phyloP scores from a whole-genome alignment of 345 rosid species.

The Durio zibethinus region DNA sequence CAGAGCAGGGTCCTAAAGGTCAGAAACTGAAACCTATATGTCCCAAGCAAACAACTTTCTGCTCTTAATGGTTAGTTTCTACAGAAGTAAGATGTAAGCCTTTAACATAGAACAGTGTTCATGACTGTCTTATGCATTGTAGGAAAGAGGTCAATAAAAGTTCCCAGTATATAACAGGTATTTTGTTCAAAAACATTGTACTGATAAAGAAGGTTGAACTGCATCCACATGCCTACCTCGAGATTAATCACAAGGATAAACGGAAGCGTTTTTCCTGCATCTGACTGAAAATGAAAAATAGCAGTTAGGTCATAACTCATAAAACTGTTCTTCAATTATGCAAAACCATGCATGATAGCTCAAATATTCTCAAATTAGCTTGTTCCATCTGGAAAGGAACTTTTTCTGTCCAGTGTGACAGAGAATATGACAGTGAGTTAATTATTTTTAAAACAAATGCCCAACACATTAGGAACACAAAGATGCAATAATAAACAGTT shows the following conservation, averaged over 20 bases:
- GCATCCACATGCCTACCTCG: constrained; percentile 52
- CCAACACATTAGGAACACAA: not conserved
- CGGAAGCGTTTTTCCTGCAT: constrained; percentile 86
- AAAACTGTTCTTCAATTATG: not conserved
- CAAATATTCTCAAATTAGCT: not conserved
- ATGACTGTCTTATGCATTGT: not conserved
- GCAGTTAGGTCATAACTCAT: constrained; percentile 11
- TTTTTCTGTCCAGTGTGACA: not conserved
- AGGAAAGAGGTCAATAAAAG: not conserved
- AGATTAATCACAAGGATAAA: constrained; percentile 83
- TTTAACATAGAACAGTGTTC: not conserved
- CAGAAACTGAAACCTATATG: not conserved
- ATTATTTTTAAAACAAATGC: not conserved
- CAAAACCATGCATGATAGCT: not conserved
- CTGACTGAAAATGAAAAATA: constrained; percentile 56
- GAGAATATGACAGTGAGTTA: not conserved
- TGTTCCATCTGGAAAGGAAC: not conserved
- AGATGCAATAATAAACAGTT: not conserved
- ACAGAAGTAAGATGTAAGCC: not conserved
- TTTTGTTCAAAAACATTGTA: not conserved
- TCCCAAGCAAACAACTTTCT: not conserved
- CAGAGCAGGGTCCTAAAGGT: not conserved
- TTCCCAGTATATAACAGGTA: not conserved
- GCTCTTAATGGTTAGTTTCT: not conserved
- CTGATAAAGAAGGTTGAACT: constrained; percentile 1